Percentiles rank a stretch among this genome's conserved stretches.
phyloP scores from a whole-genome alignment of 208 protist genomes.

The Leishmania braziliensis region DNA sequence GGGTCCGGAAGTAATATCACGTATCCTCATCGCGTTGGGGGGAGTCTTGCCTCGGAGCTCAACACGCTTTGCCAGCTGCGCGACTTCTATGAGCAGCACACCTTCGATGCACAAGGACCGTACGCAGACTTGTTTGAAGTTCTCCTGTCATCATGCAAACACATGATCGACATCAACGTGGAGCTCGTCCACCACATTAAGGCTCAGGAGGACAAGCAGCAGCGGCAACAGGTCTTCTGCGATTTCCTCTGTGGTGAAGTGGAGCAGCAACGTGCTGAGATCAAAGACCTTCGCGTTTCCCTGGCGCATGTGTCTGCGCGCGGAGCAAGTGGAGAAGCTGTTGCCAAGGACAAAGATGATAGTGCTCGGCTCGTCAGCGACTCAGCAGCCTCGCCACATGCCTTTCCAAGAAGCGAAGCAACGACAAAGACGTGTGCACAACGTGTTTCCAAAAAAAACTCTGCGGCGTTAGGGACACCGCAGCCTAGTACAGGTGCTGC shows the following conservation, averaged over 20 bases:
- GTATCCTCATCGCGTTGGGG: constrained; percentile 14
- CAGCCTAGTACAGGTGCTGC: neutral
- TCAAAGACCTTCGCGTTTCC: neutral
- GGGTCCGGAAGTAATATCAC: neutral
- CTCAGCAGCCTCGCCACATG: neutral
- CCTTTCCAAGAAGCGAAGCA: neutral
- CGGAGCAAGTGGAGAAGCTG: neutral
- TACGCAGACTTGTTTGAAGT: constrained; percentile 75
- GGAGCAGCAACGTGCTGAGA: constrained; percentile 7
- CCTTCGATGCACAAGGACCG: constrained; percentile 72
- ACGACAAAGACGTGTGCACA: neutral
- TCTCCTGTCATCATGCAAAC: constrained; percentile 60
- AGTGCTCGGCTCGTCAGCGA: neutral
- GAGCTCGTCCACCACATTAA: constrained; percentile 19
- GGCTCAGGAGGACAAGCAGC: constrained; percentile 2
- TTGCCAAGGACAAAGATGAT: neutral
- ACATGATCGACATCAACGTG: constrained; percentile 53
- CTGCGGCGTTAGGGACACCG: neutral
- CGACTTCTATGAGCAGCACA: constrained; percentile 51
- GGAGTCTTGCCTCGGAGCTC: constrained; percentile 15
- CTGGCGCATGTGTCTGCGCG: neutral
- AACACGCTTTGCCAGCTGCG: constrained; percentile 48
- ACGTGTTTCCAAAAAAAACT: neutral
- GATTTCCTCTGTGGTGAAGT: constrained; percentile 14
- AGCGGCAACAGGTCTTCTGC: constrained; percentile 15